These are phyloP conservation scores for Gossypium trilobum DNA, from an alignment of 441 rosid genomes.

Conservation along the genomic window DNA sequence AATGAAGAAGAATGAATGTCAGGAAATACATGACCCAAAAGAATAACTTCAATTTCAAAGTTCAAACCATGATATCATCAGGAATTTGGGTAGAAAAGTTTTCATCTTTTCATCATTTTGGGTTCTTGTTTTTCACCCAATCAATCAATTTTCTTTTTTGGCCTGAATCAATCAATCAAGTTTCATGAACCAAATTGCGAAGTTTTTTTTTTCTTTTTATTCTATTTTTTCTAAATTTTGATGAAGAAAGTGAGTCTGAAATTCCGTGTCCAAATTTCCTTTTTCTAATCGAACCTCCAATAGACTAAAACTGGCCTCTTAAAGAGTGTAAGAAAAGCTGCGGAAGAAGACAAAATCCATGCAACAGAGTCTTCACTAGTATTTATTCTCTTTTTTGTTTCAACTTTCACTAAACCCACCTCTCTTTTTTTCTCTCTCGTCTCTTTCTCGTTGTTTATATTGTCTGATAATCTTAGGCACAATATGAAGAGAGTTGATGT, in stretches of 20 bases:
- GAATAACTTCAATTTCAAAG: not conserved
- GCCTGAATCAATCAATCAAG: conserved; percentile 19
- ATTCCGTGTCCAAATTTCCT: conserved; percentile 29
- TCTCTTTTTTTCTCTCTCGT: not conserved
- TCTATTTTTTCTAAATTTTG: not conserved
- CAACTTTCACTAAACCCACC: conserved; percentile 12
- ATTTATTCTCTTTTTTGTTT: conserved; percentile 33
- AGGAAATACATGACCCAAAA: not conserved
- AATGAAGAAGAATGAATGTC: not conserved
- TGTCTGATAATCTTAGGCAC: not conserved
- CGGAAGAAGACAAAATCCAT: conserved; percentile 27
- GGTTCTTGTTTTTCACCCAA: conserved; percentile 15
- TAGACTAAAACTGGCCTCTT: conserved; percentile 28
- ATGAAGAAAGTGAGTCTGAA: conserved; percentile 15
- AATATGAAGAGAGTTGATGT: conserved; percentile 9
- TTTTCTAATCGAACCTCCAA: conserved; percentile 31
- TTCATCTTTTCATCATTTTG: conserved; percentile 6
- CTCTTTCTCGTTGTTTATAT: not conserved
- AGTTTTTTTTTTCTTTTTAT: not conserved
- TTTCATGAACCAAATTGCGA: conserved; percentile 9
- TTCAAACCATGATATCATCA: not conserved
- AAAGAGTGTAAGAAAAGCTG: conserved; percentile 30
- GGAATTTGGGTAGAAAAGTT: not conserved
- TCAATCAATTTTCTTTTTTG: conserved; percentile 19
- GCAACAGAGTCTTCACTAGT: conserved; percentile 29